Evolutionary conservation across 345 rosid genomes (phyloP), one percentile per base, ranked within the genome.

Genomic region (Corymbia maculata): DNA sequence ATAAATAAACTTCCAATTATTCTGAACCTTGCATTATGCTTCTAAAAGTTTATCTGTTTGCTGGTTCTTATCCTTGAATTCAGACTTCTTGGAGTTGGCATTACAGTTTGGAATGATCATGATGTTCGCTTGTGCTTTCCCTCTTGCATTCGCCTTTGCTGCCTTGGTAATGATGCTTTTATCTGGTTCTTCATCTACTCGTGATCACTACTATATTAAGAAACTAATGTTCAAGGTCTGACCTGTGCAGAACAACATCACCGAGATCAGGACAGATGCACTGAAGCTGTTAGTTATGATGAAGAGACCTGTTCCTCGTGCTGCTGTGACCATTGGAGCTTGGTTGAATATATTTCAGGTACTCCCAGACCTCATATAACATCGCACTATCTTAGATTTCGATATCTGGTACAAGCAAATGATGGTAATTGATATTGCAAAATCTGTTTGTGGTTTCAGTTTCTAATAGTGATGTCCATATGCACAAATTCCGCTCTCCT

Each of bases 71-170:
- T 44, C 24, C 64, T 51, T 47, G 32, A 85, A 85, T 55, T 42
- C 53, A 95, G 99, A 97, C 91, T 95, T 92, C 86, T 95, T 97
- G 87, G 98, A 94, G 95, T 90, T 97, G 88, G 94, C 97, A 47
- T 93, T 97, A 92, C 99, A 97, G 89, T 96, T 97, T 86, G 99
- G 99, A 91, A 96, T 94, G 99, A 93, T 96, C 91, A 95, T 96
- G 99, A 97, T 97, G 99, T 96, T 96, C 89, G 99, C 99, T 87
- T 95, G 99, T 88, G 99, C 99, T 79, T 96, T 94, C 88, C 99
- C 99, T 88, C 95, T 95, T 42, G 97, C 96, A 87, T 97, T 97
- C 90, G 93, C 93, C 86, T 94, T 96, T 86, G 93, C 96, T 89
- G 92, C 96, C 50, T 91, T 96, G 95, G 97, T 96, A 94, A 79